These are phyloP conservation scores for Ganoderma resinaceum DNA, from an alignment of 1,284 basidiomycete genomes.

Conservation along the genomic window DNA sequence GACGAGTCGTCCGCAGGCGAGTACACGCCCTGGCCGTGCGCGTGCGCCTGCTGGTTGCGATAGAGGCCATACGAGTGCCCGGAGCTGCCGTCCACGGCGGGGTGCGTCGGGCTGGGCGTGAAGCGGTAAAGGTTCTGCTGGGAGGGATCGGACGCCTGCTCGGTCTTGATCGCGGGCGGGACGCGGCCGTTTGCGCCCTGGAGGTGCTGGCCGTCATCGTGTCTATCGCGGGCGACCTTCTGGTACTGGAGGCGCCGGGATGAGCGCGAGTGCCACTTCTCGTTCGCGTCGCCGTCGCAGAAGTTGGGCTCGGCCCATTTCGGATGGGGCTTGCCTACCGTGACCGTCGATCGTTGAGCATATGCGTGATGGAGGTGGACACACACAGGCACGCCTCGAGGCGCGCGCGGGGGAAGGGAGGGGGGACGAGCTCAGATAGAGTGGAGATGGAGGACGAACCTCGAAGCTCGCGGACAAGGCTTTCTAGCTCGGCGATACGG, in stretches of 20 bases:
- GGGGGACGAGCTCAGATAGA: constrained; percentile 9
- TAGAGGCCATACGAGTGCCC: constrained; percentile 26
- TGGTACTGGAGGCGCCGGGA: constrained; percentile 54
- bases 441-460: constrained; percentile 49
- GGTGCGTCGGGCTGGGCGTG: constrained; percentile 37
- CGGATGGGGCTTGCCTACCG: constrained; percentile 79
- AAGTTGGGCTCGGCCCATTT: constrained; percentile 81
- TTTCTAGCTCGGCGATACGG: constrained; percentile 89
- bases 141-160: constrained; percentile 36
- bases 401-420: constrained; percentile 12
- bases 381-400: constrained; percentile 3
- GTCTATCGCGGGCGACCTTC: constrained; percentile 34
- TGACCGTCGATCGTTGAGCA: constrained; percentile 15
- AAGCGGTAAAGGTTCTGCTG: constrained; percentile 41
- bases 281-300: constrained; percentile 77
- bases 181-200: constrained; percentile 22
- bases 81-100: constrained; percentile 30
- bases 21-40: constrained; percentile 30
- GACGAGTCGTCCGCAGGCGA: constrained; percentile 35
- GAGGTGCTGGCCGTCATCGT: constrained; percentile 20
- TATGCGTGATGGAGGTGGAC: not conserved
- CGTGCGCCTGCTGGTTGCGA: constrained; percentile 31
- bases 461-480: constrained; percentile 82
- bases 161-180: constrained; percentile 44
- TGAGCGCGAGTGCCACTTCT: constrained; percentile 85